Evolutionary conservation across 306 rosid genomes (phyloP), one percentile per base, ranked within the genome.

Genomic region (Benincasa hispida): DNA sequence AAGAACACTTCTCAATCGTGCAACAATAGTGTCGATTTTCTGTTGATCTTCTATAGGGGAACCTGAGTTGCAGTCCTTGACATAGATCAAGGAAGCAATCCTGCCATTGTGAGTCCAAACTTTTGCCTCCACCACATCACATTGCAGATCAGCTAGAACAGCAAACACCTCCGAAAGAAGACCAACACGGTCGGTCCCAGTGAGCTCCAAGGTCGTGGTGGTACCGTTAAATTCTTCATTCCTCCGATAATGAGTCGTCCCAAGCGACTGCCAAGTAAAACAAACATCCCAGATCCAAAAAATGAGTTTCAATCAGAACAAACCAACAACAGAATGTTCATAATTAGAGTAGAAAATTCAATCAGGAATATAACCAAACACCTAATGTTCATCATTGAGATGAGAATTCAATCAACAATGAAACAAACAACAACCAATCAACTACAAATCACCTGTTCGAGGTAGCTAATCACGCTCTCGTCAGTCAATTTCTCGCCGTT

Each of bases 61-160:
- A 10, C 98, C 98, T 0, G 95, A 94, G 48, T 84, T 79, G 32
- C 83, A 81, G 54, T 94, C 98, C 63, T 77, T 94, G 0, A 92
- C 89, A 53, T 80, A 88, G 25, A 92, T 90, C 34, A 90, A 80
- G 8, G 97, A 89, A 3, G 99, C 97, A 35, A 94, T 91, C 22
- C 99, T 85, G 28, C 99, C 99, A 77, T 92, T 91, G 89, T 92
- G 97, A 27, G 97, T 94, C 99, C 99, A 94, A 70, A 90, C 89
- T 79, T 90, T 91, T 62, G 99, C 84, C 60, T 94, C 99, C 30
- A 94, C 97, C 67, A 94, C 96, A 77, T 90, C 87, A n/a, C 97
- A 91, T 72, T 92, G 96, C 65, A 90, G 90, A 63, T 94, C 92
- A 11, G 95, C 86, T 10, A 94, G 86, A 7, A 94, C 99, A 0